These are phyloP conservation scores for Phytopythium vexans DNA, from an alignment of 352 stramenopile species.

Conservation along the genomic window DNA sequence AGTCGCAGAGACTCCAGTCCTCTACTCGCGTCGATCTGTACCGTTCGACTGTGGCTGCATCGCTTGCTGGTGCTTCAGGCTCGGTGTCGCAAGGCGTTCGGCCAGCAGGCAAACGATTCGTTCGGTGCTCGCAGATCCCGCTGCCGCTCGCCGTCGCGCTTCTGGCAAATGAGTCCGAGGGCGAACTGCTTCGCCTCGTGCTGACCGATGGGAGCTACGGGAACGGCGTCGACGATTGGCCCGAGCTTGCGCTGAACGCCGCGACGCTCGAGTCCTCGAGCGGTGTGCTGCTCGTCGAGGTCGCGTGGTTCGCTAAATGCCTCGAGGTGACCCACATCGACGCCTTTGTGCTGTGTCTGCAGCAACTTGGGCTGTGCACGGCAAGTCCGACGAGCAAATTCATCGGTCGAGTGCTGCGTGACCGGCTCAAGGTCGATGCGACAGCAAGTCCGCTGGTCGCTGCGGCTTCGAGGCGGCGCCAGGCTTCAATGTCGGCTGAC, in stretches of 20 bases:
- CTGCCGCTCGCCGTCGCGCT: constrained; percentile 53
- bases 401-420: constrained; percentile 54
- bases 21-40: not conserved
- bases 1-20: not conserved
- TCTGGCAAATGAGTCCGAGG: constrained; percentile 64
- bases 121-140: constrained; percentile 46
- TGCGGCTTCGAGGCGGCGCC: not conserved
- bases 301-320: constrained; percentile 47
- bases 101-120: constrained; percentile 11
- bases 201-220: constrained; percentile 21
- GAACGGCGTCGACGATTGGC: constrained; percentile 34
- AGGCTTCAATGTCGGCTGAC: not conserved
- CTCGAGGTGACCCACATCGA: constrained; percentile 54
- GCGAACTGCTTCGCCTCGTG: constrained; percentile 37
- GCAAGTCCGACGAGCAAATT: constrained; percentile 45
- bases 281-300: constrained; percentile 50
- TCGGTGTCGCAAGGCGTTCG: not conserved
- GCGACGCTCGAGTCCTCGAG: constrained; percentile 39
- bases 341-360: constrained; percentile 57
- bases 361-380: constrained; percentile 57
- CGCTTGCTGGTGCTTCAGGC: not conserved
- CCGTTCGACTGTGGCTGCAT: not conserved
- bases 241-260: constrained; percentile 57
- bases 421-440: constrained; percentile 46
- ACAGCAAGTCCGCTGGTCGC: constrained; percentile 34